Evolutionary conservation across 441 rosid species (phyloP).

Genomic region (Populus trichocarpa): DNA sequence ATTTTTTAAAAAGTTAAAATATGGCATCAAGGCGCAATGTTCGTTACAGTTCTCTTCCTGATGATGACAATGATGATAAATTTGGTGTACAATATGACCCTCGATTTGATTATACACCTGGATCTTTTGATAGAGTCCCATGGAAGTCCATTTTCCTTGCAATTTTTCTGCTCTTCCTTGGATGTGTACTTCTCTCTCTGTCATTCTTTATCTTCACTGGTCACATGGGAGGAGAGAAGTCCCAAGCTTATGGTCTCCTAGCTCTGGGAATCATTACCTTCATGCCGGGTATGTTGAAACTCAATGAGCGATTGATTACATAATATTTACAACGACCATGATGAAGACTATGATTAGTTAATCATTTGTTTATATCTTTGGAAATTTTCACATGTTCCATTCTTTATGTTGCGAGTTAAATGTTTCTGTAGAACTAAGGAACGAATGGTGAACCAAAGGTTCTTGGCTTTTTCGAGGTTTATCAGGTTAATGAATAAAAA

Average conservation of each 20-base stretch:
- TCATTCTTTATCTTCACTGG: constrained; percentile 71
- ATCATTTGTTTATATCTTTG: background rate
- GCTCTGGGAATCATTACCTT: constrained; percentile 75
- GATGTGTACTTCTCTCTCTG: constrained; percentile 66
- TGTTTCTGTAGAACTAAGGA: background rate
- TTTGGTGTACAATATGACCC: constrained; percentile 40
- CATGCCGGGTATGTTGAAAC: constrained; percentile 62
- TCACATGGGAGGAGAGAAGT: constrained; percentile 81
- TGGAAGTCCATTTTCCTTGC: constrained; percentile 86
- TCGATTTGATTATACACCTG: constrained; percentile 63
- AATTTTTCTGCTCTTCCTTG: constrained; percentile 60
- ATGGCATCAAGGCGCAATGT: constrained; percentile 64
- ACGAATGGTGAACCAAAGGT: background rate
- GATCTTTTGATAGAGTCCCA: constrained; percentile 60
- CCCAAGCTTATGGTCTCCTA: constrained; percentile 78
- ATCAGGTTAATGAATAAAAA: background rate
- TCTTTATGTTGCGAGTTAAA: background rate
- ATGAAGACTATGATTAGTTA: background rate
- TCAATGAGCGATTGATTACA: background rate
- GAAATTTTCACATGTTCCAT: background rate
- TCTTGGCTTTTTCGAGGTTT: background rate
- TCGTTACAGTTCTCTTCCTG: constrained; percentile 51
- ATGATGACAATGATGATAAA: constrained; percentile 48
- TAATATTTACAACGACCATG: background rate
- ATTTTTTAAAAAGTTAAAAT: background rate